A percentile compares a stretch with the other conserved stretches of the same genome.
Evolutionary conservation across 805 yeast species (phyloP).

Genomic region (Lipomyces kockii): DNA sequence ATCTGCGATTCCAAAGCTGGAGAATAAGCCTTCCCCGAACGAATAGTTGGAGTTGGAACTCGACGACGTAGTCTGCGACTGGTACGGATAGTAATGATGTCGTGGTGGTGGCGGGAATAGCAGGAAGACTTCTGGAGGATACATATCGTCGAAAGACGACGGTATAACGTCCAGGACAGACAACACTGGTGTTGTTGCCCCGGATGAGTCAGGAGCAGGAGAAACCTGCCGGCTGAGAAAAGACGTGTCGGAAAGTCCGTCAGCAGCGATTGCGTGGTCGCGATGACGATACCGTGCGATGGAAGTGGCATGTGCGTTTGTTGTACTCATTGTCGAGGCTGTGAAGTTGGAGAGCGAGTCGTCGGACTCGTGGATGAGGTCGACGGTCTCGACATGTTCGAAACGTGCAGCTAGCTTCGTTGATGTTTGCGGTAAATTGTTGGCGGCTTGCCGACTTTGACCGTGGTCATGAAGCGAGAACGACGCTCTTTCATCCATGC

Average conservation of each 20-base stretch:
- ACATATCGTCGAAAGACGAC: conserved; percentile 24
- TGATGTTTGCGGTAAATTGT: background rate
- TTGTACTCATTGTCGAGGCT: conserved; percentile 1
- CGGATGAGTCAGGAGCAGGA: conserved; percentile 17
- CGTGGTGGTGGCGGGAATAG: conserved; percentile 27
- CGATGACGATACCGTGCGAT: conserved; percentile 2
- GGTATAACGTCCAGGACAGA: conserved; percentile 28
- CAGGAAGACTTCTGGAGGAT: conserved; percentile 23
- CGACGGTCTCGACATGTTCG: conserved; percentile 31
- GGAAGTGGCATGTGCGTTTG: background rate
- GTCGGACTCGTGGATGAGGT: background rate
- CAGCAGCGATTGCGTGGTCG: no score
- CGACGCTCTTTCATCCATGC: background rate
- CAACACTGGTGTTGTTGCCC: conserved; percentile 2
- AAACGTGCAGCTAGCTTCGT: conserved; percentile 9
- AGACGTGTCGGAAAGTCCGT: background rate
- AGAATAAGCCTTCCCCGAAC: conserved; percentile 13
- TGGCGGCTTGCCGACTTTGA: background rate
- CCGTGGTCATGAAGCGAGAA: background rate
- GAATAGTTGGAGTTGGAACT: background rate
- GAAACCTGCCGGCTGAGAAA: conserved; percentile 4
- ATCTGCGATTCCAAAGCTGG: conserved; percentile 24
- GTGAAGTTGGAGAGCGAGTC: conserved; percentile 5
- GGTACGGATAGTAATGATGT: background rate
- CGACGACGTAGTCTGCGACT: background rate